A percentile compares a stretch with the other conserved stretches of the same genome.
Evolutionary conservation across 2,329 filamentous ascomycete species (phyloP).

Genomic region (Emericellopsis atlantica): DNA sequence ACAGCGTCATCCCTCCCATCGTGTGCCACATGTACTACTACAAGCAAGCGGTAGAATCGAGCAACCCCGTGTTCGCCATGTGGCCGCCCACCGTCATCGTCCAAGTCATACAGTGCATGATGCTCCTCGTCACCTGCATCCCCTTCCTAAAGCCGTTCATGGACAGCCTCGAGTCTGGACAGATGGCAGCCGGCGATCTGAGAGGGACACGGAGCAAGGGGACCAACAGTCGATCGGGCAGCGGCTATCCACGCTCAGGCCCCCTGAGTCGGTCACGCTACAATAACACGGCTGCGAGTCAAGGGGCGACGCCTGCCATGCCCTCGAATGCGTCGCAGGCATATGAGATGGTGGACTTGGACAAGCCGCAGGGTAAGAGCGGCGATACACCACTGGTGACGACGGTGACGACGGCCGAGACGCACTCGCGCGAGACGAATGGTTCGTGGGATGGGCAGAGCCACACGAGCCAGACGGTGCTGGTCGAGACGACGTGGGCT

Average conservation of each 20-base stretch:
- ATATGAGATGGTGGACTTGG: constrained; percentile 7
- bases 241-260: constrained; percentile 2
- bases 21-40: constrained; percentile 11
- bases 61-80: constrained; percentile 10
- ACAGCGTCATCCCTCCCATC: constrained; percentile 8
- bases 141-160: constrained; percentile 17
- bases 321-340: constrained; percentile 7
- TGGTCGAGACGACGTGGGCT: constrained; percentile 15
- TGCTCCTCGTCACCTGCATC: constrained; percentile 12
- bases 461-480: constrained; percentile 13
- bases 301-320: background rate
- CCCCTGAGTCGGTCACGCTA: constrained; percentile 3
- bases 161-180: constrained; percentile 14
- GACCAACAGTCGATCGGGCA: constrained; percentile 9
- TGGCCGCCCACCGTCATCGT: constrained; percentile 11
- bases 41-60: constrained; percentile 9
- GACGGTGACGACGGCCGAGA: constrained; percentile 1
- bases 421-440: too few species aligned
- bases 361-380: constrained; percentile 3
- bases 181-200: constrained; percentile 15
- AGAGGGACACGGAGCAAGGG: constrained; percentile 12
- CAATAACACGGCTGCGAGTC: background rate
- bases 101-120: constrained; percentile 14
- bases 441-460: constrained; percentile 8
- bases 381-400: constrained; percentile 1